phyloP scores from a whole-genome alignment of 805 yeast species.

The Starmerella asiatica region DNA sequence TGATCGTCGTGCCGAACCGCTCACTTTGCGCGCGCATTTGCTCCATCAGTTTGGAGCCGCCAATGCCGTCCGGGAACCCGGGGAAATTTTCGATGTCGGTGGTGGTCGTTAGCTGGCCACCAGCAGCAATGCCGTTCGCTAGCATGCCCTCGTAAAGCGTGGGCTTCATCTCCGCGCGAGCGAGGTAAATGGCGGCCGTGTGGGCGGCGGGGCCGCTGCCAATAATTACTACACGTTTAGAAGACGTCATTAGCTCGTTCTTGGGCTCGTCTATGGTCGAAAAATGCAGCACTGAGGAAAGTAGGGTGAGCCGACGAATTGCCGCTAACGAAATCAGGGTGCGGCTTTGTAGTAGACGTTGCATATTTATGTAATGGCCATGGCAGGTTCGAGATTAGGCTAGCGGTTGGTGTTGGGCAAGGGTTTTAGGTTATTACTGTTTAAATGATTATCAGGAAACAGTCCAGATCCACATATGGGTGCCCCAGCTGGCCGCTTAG shows the following conservation, averaged over 20 bases:
- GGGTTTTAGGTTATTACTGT: no score
- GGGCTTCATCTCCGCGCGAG: slow-evolving; percentile 94
- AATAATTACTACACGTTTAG: slow-evolving; percentile 26
- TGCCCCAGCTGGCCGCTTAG: no score
- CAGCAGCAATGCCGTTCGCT: slow-evolving; percentile 98
- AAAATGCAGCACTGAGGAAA: slow-evolving; percentile 13
- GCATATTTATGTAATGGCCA: slow-evolving; percentile 19
- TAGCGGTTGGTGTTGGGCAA: no score
- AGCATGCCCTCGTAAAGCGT: slow-evolving; percentile 87
- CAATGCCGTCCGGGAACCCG: slow-evolving; percentile 89
- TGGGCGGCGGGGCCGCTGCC: slow-evolving; percentile 99
- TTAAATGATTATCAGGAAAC: no score
- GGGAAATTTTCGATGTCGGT: slow-evolving; percentile 98
- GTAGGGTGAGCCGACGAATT: slow-evolving; percentile 15
- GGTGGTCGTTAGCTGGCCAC: slow-evolving; percentile 97
- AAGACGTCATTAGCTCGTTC: slow-evolving; percentile 8
- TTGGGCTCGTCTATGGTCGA: slow-evolving; percentile 1
- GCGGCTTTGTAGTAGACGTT: slow-evolving; percentile 7
- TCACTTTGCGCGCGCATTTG: slow-evolving; percentile 79
- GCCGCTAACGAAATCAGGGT: slow-evolving; percentile 1
- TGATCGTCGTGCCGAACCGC: slow-evolving; percentile 82
- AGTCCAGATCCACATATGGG: no score
- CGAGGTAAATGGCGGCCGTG: slow-evolving; percentile 93
- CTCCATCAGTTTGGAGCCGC: slow-evolving; percentile 83
- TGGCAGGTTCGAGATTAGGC: no score